Evolutionary conservation across 1,284 basidiomycete genomes (phyloP).

Genomic region (Ceratobasidium theobromae): DNA sequence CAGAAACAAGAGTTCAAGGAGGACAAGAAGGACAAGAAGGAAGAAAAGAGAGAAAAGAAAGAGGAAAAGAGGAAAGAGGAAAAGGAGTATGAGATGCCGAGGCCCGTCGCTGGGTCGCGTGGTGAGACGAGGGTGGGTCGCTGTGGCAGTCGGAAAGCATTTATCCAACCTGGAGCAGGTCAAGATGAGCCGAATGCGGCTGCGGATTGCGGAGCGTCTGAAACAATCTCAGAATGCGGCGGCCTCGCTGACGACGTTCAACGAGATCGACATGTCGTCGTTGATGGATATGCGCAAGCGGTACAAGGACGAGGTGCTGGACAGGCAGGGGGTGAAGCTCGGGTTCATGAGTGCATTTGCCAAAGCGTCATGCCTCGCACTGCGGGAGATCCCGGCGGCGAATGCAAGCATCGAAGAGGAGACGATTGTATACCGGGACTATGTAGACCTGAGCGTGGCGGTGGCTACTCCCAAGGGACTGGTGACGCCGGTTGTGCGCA

Average conservation of each 20-base stretch:
- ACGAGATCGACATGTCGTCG: constrained; percentile 99
- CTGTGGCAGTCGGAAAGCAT: not conserved
- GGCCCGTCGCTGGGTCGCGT: constrained; percentile 48
- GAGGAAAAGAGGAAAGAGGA: constrained; percentile 40
- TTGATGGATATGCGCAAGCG: constrained; percentile 91
- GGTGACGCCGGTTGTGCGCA: constrained; percentile 94
- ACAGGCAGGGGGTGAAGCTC: constrained; percentile 94
- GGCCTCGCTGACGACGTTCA: constrained; percentile 97
- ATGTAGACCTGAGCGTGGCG: constrained; percentile 91
- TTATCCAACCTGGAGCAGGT: constrained; percentile 52
- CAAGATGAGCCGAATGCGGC: constrained; percentile 98
- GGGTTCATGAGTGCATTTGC: constrained; percentile 99
- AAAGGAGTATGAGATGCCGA: constrained; percentile 8
- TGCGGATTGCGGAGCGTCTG: constrained; percentile 94
- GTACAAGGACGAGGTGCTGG: constrained; percentile 93
- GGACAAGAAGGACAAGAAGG: constrained; percentile 34
- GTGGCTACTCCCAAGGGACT: constrained; percentile 97
- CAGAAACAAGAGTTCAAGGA: constrained; percentile 37
- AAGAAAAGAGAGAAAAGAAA: constrained; percentile 38
- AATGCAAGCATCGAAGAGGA: constrained; percentile 97
- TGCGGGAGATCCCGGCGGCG: constrained; percentile 91
- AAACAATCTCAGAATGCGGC: constrained; percentile 99
- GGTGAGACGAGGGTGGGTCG: constrained; percentile 79
- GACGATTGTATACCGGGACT: constrained; percentile 94
- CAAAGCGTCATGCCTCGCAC: constrained; percentile 80